phyloP scores from a whole-genome alignment of 306 rosid species.

The Cucumis cinereus region DNA sequence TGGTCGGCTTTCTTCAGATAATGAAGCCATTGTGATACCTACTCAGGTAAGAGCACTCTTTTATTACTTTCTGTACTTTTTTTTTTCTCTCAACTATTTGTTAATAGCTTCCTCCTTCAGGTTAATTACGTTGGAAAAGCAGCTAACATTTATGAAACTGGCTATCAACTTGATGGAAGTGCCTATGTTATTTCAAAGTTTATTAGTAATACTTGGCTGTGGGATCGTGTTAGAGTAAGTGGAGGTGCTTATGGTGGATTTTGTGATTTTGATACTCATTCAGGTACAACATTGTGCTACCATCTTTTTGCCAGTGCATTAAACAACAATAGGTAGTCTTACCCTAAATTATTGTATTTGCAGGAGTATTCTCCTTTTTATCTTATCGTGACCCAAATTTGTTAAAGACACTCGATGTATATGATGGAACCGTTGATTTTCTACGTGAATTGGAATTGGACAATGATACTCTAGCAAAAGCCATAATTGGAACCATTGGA shows the following conservation, averaged over 20 bases:
- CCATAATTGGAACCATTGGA: conserved; percentile 96
- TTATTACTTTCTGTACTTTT: conserved; percentile 2
- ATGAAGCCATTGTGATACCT: conserved; percentile 87
- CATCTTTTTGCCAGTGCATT: conserved; percentile 2
- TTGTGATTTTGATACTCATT: conserved; percentile 91
- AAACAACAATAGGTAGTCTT: conserved; percentile 17
- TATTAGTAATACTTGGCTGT: conserved; percentile 89
- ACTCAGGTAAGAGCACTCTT: conserved; percentile 53
- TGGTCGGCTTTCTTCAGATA: conserved; percentile 43
- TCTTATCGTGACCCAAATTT: conserved; percentile 97
- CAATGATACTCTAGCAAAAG: conserved; percentile 61
- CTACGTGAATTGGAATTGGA: conserved; percentile 67
- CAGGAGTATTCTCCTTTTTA: conserved; percentile 88
- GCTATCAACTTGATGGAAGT: conserved; percentile 80
- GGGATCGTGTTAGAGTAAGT: conserved; percentile 97
- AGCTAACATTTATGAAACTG: conserved; percentile 60
- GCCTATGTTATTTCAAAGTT: conserved; percentile 83
- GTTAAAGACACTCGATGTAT: conserved; percentile 83
- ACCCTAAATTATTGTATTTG: conserved; percentile 8
- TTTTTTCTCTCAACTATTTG: conserved; percentile 11
- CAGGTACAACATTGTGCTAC: conserved; percentile 31
- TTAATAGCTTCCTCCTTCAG: conserved; percentile 33
- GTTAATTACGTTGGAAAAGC: conserved; percentile 98
- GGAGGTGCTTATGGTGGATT: conserved; percentile 99
- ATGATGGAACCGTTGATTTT: conserved; percentile 83